Base-by-base conservation (phyloP, 176 grass and related monocot genomes). In the Elaeis guineensis region DNA sequence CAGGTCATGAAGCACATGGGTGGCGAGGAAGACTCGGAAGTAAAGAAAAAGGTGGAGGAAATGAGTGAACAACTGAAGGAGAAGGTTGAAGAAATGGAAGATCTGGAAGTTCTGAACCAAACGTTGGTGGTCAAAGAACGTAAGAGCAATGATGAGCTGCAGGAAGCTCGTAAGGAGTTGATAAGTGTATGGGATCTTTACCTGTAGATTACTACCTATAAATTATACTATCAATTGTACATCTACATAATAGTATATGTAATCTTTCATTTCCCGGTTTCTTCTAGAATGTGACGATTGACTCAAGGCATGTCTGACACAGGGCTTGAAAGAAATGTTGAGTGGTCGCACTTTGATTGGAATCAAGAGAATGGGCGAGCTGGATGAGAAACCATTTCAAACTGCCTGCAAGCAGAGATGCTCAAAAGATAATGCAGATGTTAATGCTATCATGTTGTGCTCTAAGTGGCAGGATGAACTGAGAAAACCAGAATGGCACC, bases 71-170 rank as follows among this genome's bases (percentile, higher is more conserved):
- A 73, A 32, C 70, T 73, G 8, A 49, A 55, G 55, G 70, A 63
- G n/a, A 87, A 95, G 73, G 74, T 95, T 1, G 72, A 77, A 1
- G 80, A 95, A 74, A 78, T 90, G 80, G 76, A 85, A 3, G 23
- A 72, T 35, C 44, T 65, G 50, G 83, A 87, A 19, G 60, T 2
- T 50, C 54, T 53, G 17, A 84, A 87, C 30, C 74, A 87, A 69
- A 5, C 6, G 51, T 59, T 95, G 52, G 75, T 87, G 49, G 16
- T 79, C 12, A 74, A 71, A 69, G 83, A 82, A 50, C 79, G 54
- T 0, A 82, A 53, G 61, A 30, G 18, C 62, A 86, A 78, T 25
- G 77, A 87, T 63, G 91, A 95, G 68, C 50, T 90, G 61, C 57
- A 83, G 64, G 77, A 90, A 69, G 86, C 86, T 71, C 72, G 69